Percentiles rank a stretch among this genome's conserved stretches.
Conservation (phyloP, 768 basidiomycete genomes). For the Sporobolomyces pararoseus region DNA sequence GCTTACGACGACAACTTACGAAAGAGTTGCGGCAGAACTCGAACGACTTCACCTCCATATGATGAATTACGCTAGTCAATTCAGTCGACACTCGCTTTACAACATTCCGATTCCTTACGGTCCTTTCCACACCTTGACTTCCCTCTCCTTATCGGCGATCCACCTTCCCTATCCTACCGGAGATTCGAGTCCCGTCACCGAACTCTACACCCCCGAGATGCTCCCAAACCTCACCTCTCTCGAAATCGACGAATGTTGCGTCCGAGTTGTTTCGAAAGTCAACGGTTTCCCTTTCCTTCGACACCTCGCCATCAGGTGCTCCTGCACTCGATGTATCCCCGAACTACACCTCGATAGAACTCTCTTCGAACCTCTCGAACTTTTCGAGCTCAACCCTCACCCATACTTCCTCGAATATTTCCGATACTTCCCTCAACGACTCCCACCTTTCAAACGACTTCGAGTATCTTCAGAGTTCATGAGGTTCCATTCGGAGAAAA, state of each 20-base stretch:
- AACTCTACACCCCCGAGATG: background rate
- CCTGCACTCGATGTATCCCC: background rate
- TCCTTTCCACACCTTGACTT: conserved; percentile 4
- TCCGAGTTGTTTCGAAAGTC: background rate
- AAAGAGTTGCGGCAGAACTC: background rate
- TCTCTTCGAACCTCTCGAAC: background rate
- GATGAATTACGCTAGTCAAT: background rate
- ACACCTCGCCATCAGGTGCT: conserved; percentile 4
- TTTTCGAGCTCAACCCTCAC: conserved; percentile 13
- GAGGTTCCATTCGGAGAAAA: background rate
- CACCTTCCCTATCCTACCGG: background rate
- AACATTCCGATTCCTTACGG: no score
- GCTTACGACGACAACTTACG: background rate
- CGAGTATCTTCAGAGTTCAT: background rate
- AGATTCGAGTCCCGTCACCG: conserved; percentile 1
- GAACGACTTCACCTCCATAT: conserved; percentile 6
- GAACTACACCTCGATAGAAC: background rate
- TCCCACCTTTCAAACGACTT: conserved; percentile 7
- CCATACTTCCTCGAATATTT: conserved; percentile 9
- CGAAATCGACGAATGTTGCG: conserved; percentile 21
- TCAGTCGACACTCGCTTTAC: background rate
- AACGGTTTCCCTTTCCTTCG: background rate
- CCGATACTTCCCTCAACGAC: background rate
- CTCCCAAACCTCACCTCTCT: conserved; percentile 7
- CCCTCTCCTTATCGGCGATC: background rate